Percentiles rank a stretch among this genome's conserved stretches.
Conservation (phyloP, 176 grass and related monocot species). For the Hordeum vulgare region DNA sequence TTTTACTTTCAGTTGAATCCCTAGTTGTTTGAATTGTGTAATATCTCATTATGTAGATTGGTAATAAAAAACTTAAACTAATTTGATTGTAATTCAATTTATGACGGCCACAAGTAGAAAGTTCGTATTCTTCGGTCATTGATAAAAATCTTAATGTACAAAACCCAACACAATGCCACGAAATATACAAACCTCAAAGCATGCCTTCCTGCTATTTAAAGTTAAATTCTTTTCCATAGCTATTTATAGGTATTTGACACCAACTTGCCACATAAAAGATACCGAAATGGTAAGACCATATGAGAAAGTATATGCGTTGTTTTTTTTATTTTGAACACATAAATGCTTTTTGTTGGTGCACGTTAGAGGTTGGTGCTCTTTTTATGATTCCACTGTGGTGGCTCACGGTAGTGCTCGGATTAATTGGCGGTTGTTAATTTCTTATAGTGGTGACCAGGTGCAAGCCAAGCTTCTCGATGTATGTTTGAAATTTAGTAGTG, state of each 20-base stretch:
- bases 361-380: slow-evolving; percentile 20
- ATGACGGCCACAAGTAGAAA: background rate
- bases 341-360: background rate
- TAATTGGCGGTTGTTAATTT: slow-evolving; percentile 23
- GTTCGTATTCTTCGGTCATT: background rate
- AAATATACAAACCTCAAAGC: background rate
- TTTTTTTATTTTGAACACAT: background rate
- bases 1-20: too few relatives aligned
- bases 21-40: too few relatives aligned
- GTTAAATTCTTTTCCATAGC: too few relatives aligned
- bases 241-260: background rate
- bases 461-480: slow-evolving; percentile 18
- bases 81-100: background rate
- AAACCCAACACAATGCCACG: background rate
- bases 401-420: slow-evolving; percentile 25
- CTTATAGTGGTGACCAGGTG: slow-evolving; percentile 19
- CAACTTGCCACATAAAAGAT: slow-evolving; percentile 17
- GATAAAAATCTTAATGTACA: background rate
- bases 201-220: background rate
- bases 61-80: background rate
- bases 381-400: slow-evolving; percentile 19
- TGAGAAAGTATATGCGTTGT: slow-evolving; percentile 20
- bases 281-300: slow-evolving; percentile 18
- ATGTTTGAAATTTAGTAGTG: background rate
- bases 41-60: too few relatives aligned